Evolutionary conservation across 768 basidiomycete species (phyloP).

Genomic region (Suillus bovinus): DNA sequence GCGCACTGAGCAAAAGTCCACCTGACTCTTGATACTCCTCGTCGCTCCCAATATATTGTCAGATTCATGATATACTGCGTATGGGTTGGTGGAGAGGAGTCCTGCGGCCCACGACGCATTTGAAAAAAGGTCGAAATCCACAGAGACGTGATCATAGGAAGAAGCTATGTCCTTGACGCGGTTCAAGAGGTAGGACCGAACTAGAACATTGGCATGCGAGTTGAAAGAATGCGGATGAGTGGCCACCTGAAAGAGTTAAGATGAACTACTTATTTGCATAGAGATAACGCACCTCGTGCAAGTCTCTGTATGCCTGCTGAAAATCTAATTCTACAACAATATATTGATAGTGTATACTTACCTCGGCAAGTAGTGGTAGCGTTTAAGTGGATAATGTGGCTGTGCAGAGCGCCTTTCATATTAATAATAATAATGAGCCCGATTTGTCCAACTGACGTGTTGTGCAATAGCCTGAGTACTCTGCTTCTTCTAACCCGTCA

Average conservation of each 20-base stretch:
- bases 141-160: conserved; percentile 44
- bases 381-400: not conserved
- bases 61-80: conserved; percentile 58
- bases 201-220: conserved; percentile 75
- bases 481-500: conserved; percentile 15
- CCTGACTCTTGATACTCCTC: conserved; percentile 31
- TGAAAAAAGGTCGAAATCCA: conserved; percentile 51
- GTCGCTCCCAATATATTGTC: conserved; percentile 62
- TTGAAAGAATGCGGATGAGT: conserved; percentile 74
- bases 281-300: too few species aligned
- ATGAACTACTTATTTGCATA: not conserved
- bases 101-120: conserved; percentile 49
- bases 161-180: conserved; percentile 51
- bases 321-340: too few species aligned
- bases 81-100: conserved; percentile 18
- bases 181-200: conserved; percentile 57
- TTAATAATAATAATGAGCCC: conserved; percentile 1
- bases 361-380: too few species aligned
- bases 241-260: conserved; percentile 49
- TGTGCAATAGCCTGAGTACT: not conserved
- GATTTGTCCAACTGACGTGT: conserved; percentile 7
- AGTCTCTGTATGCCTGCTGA: conserved; percentile 55
- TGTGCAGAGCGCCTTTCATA: not conserved
- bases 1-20: conserved; percentile 76
- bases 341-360: too few species aligned